Evolutionary conservation across 2,329 filamentous ascomycete species (phyloP).

Genomic region (Aspergillus aculeatus): DNA sequence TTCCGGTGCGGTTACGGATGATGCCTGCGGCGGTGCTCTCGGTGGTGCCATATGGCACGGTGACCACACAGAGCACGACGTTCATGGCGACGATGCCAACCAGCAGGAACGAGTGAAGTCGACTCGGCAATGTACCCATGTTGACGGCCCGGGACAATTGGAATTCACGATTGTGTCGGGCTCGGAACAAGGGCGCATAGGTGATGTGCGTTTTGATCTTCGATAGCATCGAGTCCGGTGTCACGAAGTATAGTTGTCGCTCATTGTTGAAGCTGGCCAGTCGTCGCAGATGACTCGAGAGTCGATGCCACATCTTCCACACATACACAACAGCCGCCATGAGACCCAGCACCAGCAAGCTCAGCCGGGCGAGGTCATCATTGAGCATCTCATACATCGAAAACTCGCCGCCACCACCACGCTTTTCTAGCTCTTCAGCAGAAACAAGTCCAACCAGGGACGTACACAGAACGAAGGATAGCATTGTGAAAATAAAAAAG

Average conservation of each 20-base stretch:
- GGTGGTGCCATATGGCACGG: constrained; percentile 40
- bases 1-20: constrained; percentile 45
- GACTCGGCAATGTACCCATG: constrained; percentile 47
- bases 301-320: constrained; percentile 63
- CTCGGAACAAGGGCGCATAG: constrained; percentile 47
- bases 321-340: constrained; percentile 63
- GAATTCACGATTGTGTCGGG: constrained; percentile 47
- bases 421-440: constrained; percentile 30
- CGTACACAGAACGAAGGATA: constrained; percentile 21
- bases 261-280: constrained; percentile 76
- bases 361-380: constrained; percentile 58
- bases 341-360: constrained; percentile 63
- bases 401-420: constrained; percentile 13
- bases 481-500: constrained; percentile 19
- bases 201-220: constrained; percentile 68
- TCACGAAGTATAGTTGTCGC: constrained; percentile 74
- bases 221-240: constrained; percentile 56
- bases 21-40: constrained; percentile 36
- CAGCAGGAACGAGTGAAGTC: constrained; percentile 47
- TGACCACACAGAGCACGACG: constrained; percentile 51
- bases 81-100: constrained; percentile 44
- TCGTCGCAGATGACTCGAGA: constrained; percentile 68
- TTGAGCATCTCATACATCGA: constrained; percentile 44
- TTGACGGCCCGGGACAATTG: constrained; percentile 45
- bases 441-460: constrained; percentile 30